Conservation (phyloP, 257 asterid genomes). For the Parsonsia alboflavescens region DNA sequence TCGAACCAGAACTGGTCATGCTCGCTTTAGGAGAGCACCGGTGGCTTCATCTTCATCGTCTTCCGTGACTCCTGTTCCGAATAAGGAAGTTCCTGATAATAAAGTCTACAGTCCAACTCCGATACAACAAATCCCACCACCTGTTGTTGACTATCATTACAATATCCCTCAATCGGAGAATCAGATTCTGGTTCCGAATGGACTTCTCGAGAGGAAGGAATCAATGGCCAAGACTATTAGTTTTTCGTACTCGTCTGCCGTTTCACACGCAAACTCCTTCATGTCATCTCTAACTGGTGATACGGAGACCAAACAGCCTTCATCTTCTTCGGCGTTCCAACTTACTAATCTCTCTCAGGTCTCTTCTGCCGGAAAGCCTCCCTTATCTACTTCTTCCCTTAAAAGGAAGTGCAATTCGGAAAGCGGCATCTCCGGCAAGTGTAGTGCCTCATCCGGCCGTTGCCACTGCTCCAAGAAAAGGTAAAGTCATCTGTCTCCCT, state of each 20-base stretch:
- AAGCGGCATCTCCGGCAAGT: constrained; percentile 63
- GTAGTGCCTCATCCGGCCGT: constrained; percentile 60
- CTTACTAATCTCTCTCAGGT: constrained; percentile 44
- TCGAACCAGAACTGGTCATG: constrained; percentile 77
- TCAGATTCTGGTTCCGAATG: constrained; percentile 6
- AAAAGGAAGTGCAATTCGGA: constrained; percentile 72
- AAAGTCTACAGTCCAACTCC: constrained; percentile 82
- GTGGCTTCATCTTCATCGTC: constrained; percentile 24
- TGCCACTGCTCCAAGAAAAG: constrained; percentile 91
- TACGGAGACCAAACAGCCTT: constrained; percentile 32
- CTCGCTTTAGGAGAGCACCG: constrained; percentile 83
- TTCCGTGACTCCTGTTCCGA: constrained; percentile 11
- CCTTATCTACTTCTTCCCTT: constrained; percentile 55
- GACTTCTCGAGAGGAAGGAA: constrained; percentile 22
- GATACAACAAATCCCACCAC: constrained; percentile 65
- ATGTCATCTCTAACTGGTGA: constrained; percentile 57
- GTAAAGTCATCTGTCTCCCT: constrained; percentile 20
- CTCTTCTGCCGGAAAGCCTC: constrained; percentile 71
- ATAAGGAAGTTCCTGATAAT: constrained; percentile 13
- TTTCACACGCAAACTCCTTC: constrained; percentile 48
- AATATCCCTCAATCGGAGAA: constrained; percentile 4
- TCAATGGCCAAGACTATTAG: constrained; percentile 47
- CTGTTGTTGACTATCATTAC: constrained; percentile 15
- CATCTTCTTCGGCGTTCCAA: constrained; percentile 47
- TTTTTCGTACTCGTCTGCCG: constrained; percentile 49